A percentile compares a stretch with the other conserved stretches of the same genome.
Evolutionary conservation across 2,329 filamentous ascomycete genomes (phyloP).

Genomic region (Paraphoma chrysanthemicola): DNA sequence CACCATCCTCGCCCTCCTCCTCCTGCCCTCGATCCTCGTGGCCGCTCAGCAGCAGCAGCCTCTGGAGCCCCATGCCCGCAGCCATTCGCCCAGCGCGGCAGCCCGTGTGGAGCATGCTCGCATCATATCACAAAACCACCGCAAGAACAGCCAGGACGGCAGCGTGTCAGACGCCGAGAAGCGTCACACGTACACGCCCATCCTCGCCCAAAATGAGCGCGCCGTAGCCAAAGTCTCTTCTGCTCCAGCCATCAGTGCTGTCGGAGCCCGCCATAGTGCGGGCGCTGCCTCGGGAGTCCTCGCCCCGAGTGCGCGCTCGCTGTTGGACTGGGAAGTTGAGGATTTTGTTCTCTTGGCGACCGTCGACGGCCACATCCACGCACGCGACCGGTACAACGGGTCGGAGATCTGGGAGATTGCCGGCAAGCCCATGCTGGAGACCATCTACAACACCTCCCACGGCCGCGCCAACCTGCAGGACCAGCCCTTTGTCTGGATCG

Average conservation of each 20-base stretch:
- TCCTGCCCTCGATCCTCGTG: slow-evolving; percentile 44
- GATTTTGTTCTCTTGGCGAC: slow-evolving; percentile 99
- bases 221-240: slow-evolving; percentile 76
- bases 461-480: slow-evolving; percentile 55
- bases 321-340: slow-evolving; percentile 99
- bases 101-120: slow-evolving; percentile 27
- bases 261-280: slow-evolving; percentile 87
- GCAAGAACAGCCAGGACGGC: slow-evolving; percentile 14
- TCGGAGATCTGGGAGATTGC: slow-evolving; percentile 84
- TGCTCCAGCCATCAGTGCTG: slow-evolving; percentile 89
- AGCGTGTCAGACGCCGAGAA: slow-evolving; percentile 23
- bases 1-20: slow-evolving; percentile 43
- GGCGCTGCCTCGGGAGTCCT: slow-evolving; percentile 55
- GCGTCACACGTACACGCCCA: slow-evolving; percentile 34
- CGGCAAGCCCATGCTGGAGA: slow-evolving; percentile 89
- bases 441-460: slow-evolving; percentile 70
- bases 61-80: slow-evolving; percentile 31
- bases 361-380: slow-evolving; percentile 96
- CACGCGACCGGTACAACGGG: slow-evolving; percentile 86
- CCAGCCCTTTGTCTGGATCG: slow-evolving; percentile 92
- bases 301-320: slow-evolving; percentile 83
- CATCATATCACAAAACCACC: slow-evolving; percentile 21
- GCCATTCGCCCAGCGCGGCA: slow-evolving; percentile 35
- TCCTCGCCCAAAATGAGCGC: slow-evolving; percentile 73
- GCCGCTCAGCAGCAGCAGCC: slow-evolving; percentile 53